Conservation (phyloP, 2,329 filamentous ascomycete species). For the Cercospora sp. region DNA sequence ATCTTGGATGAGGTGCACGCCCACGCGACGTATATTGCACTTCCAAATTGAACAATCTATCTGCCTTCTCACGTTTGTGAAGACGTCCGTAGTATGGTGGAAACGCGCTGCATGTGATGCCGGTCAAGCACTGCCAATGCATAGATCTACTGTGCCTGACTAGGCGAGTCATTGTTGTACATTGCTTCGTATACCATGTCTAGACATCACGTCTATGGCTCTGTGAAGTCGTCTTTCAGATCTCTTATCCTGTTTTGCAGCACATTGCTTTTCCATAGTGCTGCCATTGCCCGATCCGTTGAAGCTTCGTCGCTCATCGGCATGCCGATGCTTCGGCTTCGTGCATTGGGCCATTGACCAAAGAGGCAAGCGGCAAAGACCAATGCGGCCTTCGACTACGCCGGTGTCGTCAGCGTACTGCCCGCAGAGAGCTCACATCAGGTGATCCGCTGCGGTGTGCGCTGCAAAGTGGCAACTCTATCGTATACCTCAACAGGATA, state of each 20-base stretch:
- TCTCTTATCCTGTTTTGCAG: not conserved
- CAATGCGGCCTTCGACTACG: not conserved
- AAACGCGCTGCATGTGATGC: not conserved
- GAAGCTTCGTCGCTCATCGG: not conserved
- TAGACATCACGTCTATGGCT: not conserved
- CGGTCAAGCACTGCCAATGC: not conserved
- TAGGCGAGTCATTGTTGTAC: conserved; percentile 8
- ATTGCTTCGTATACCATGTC: conserved; percentile 2
- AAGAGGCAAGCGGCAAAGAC: not conserved
- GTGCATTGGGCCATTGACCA: not conserved
- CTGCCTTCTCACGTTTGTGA: not conserved
- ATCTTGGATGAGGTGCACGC: not conserved
- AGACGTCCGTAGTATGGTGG: not conserved
- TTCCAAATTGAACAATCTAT: not conserved
- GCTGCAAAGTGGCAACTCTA: not conserved
- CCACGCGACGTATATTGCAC: not conserved
- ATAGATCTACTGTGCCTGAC: conserved; percentile 1
- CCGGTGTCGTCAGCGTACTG: not conserved
- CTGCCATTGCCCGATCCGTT: not conserved
- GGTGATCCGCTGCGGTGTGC: not conserved
- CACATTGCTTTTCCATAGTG: not conserved
- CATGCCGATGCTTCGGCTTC: not conserved
- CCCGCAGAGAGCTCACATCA: not conserved
- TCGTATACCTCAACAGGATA: not conserved
- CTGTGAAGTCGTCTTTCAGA: not conserved